phyloP scores from a whole-genome alignment of 768 basidiomycete species.

The Boletus barrowsii region DNA sequence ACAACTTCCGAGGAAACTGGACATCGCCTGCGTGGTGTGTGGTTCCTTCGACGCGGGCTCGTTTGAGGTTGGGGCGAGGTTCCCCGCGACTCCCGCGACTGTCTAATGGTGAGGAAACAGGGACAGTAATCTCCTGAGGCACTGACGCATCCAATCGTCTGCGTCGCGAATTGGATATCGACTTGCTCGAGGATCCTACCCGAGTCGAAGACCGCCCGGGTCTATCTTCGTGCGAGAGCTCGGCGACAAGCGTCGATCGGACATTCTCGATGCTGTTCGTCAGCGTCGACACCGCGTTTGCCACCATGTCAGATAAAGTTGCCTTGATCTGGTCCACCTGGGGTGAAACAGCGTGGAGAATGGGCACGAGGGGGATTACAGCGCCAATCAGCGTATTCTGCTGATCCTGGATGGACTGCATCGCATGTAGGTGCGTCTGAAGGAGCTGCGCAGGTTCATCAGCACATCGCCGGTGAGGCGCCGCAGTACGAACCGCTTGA shows the following conservation, averaged over 20 bases:
- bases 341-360: constrained; percentile 55
- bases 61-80: constrained; percentile 5
- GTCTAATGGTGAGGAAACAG: constrained; percentile 14
- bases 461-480: constrained; percentile 7
- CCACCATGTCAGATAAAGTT: constrained; percentile 16
- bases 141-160: background rate
- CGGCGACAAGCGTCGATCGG: constrained; percentile 9
- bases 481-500: constrained; percentile 40
- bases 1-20: constrained; percentile 6
- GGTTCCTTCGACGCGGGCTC: constrained; percentile 12
- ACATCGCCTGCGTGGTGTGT: background rate
- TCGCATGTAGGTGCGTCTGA: constrained; percentile 51
- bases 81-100: background rate
- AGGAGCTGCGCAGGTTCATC: constrained; percentile 36
- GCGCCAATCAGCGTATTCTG: constrained; percentile 37
- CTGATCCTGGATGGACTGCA: constrained; percentile 52
- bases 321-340: constrained; percentile 41
- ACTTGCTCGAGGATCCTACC: background rate
- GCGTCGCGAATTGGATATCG: background rate
- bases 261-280: constrained; percentile 12
- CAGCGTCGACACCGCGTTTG: constrained; percentile 16
- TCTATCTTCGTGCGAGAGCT: background rate
- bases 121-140: background rate
- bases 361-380: constrained; percentile 57
- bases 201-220: constrained; percentile 1